Base-by-base conservation (phyloP, 1,284 basidiomycete species). In the Veloboletus limbatus region DNA sequence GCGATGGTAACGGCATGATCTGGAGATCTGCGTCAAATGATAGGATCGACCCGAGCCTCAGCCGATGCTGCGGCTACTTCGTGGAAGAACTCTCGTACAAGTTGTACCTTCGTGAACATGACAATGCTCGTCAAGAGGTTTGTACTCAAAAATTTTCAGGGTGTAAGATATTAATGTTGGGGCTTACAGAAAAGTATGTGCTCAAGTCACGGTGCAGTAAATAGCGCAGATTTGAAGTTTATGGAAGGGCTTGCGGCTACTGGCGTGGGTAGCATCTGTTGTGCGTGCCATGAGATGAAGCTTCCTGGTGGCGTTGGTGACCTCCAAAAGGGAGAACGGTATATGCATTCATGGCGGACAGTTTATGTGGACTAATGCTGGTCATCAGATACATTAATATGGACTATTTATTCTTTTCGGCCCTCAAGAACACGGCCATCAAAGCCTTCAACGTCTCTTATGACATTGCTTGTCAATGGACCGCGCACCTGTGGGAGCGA, bases 301-400 rank as follows among this genome's bases (percentile, higher is more conserved):
- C 35, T 37, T 6, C 35, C 35, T 5, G 1, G 35, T 3, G 54
- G 55, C 0, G 53, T 59, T 0, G 56, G 48, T 1, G 60, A 66
- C 41, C 37, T 60, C 7, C 62, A 64, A 36, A 51, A 54, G 9
- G 61, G 65, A 0, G 65, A 66, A 49, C 51, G 26, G 62, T 60
- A 25, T 51, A 2, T 2, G 14, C 8, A 3, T 25, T 4, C n/a
- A n/a, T n/a, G n/a, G n/a, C n/a, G n/a, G n/a, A n/a, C n/a, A n/a
- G n/a, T n/a, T n/a, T n/a, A n/a, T n/a, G n/a, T n/a, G n/a, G n/a
- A 14, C 11, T 20, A 8, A 8, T 37, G n/a, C n/a, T n/a, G n/a
- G n/a, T 24, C 8, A 18, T 13, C 17, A 47, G 45, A 16, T 51
- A 47, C 5, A 7, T 42, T 1, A 51, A 51, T 7, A 51, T 51